These are phyloP conservation scores for Chytriomyces sp. DNA, from an alignment of 192 early-diverging fungal species.

Conservation along the genomic window DNA sequence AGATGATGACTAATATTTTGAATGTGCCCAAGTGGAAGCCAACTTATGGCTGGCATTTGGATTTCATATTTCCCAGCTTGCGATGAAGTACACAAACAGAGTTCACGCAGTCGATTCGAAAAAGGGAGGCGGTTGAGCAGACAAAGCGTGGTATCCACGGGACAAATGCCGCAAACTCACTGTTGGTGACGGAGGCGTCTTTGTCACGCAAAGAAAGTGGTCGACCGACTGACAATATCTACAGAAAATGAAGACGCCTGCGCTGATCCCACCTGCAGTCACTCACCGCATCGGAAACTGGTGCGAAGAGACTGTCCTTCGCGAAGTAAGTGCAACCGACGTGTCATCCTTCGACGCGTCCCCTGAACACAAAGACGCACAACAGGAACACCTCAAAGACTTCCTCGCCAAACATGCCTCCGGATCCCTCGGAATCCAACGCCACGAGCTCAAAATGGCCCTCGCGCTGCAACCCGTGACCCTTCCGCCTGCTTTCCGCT, in stretches of 20 bases:
- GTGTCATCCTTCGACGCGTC: slow-evolving; percentile 3
- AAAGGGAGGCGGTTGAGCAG: no score
- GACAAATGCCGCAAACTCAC: no score
- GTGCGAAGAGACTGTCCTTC: slow-evolving; percentile 47
- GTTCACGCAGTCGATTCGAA: no score
- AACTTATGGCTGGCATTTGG: background rate
- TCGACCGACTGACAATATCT: no score
- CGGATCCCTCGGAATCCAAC: slow-evolving; percentile 28
- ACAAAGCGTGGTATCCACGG: no score
- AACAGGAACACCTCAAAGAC: slow-evolving; percentile 35
- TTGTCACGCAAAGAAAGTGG: no score
- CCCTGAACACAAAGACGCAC: background rate
- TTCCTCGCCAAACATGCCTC: slow-evolving; percentile 34
- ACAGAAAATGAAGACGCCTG: background rate
- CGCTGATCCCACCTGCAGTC: slow-evolving; percentile 2
- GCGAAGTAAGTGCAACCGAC: slow-evolving; percentile 31
- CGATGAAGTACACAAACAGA: background rate
- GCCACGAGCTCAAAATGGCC: slow-evolving; percentile 23
- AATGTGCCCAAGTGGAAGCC: no score
- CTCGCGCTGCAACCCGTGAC: slow-evolving; percentile 19
- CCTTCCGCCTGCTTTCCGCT: slow-evolving; percentile 21
- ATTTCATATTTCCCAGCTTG: background rate
- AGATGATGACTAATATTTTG: no score
- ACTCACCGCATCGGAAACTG: slow-evolving; percentile 46
- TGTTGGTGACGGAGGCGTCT: no score